Evolutionary conservation across 352 stramenopile species (phyloP).

Genomic region (Phytopythium montanum): DNA sequence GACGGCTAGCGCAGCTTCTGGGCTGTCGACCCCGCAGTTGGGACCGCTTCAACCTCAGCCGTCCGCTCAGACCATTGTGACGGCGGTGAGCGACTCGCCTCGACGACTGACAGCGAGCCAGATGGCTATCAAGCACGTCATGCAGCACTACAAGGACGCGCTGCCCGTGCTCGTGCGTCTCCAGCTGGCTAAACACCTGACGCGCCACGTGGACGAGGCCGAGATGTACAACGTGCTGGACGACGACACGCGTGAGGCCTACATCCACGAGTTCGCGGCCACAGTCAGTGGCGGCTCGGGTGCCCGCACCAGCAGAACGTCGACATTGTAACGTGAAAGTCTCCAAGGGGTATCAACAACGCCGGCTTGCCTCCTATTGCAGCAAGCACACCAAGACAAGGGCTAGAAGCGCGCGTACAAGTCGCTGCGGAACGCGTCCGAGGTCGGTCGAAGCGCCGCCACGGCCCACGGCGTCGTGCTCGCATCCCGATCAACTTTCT

Average conservation of each 20-base stretch:
- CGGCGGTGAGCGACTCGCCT: background rate
- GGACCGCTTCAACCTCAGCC: background rate
- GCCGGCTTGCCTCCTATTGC: conserved; percentile 2
- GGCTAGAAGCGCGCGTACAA: conserved; percentile 26
- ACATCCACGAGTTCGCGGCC: conserved; percentile 35
- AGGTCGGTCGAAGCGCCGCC: background rate
- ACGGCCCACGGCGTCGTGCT: background rate
- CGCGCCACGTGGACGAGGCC: conserved; percentile 38
- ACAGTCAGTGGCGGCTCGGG: background rate
- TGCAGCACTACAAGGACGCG: conserved; percentile 29
- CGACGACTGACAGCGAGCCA: conserved; percentile 30
- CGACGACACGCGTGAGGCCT: conserved; percentile 34
- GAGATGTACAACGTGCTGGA: conserved; percentile 69
- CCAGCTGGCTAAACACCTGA: conserved; percentile 40
- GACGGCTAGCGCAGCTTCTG: too few relatives aligned
- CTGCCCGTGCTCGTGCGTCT: conserved; percentile 23
- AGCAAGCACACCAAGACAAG: background rate
- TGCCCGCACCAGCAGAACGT: background rate
- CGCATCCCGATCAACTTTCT: background rate
- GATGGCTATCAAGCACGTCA: conserved; percentile 37
- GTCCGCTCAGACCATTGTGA: background rate
- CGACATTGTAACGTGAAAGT: background rate
- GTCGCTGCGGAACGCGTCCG: conserved; percentile 25
- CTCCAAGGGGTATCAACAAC: background rate
- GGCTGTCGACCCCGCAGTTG: background rate